phyloP scores from a whole-genome alignment of 2,329 filamentous ascomycete genomes.

The Cordyceps farinosa region DNA sequence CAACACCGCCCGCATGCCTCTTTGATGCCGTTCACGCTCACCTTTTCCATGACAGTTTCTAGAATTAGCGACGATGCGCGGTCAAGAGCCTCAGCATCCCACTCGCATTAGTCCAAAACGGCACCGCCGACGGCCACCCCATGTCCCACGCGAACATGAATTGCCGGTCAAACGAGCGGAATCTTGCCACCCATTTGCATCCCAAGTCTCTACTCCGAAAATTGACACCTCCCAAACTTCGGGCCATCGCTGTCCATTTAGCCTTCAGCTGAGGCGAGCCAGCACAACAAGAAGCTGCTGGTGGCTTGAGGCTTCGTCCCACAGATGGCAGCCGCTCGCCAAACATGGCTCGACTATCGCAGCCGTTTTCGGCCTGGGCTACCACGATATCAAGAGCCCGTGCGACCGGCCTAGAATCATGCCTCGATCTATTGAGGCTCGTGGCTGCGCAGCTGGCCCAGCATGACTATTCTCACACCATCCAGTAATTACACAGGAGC shows the following conservation, averaged over 20 bases:
- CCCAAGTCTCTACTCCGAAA: neutral
- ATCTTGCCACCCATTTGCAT: neutral
- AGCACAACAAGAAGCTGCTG: neutral
- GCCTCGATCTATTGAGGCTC: slow-evolving; percentile 3
- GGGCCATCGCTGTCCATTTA: slow-evolving; percentile 5
- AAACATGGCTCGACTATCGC: slow-evolving; percentile 1
- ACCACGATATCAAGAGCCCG: neutral
- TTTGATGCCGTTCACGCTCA: slow-evolving; percentile 1
- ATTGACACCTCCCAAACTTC: slow-evolving; percentile 1
- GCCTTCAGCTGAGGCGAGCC: slow-evolving; percentile 16
- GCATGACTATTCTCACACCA: slow-evolving; percentile 1
- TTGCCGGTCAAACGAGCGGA: neutral
- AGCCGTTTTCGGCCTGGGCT: neutral
- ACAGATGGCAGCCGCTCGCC: slow-evolving; percentile 7
- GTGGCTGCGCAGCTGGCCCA: slow-evolving; percentile 2
- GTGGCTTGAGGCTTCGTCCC: slow-evolving; percentile 8
- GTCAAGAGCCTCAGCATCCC: neutral
- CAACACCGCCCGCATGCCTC: neutral
- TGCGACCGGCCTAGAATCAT: neutral
- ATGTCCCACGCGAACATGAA: neutral
- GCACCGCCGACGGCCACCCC: neutral
- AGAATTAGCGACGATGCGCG: slow-evolving; percentile 10
- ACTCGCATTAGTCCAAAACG: neutral
- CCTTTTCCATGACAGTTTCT: slow-evolving; percentile 4
- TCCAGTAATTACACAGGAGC: neutral